Conservation (phyloP, 169 alveolate species). For the Eimeria necatrix region DNA sequence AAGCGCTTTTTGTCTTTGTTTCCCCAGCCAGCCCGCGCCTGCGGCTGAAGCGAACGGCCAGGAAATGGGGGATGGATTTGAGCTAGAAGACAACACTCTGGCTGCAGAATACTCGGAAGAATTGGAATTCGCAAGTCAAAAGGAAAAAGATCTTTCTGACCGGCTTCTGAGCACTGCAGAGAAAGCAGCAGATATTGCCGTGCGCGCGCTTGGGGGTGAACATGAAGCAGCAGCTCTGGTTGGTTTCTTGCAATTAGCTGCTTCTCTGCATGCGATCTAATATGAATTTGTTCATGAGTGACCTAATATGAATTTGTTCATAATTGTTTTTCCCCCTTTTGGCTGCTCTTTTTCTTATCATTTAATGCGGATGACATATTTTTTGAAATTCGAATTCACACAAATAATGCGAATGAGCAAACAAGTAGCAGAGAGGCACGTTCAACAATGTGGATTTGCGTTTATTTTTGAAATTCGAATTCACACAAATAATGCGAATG, state of each 20-base stretch:
- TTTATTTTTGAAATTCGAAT: too few species aligned
- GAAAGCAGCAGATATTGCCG: slow-evolving; percentile 64
- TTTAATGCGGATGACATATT: too few species aligned
- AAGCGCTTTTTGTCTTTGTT: neutral
- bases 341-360: too few species aligned
- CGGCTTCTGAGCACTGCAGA: slow-evolving; percentile 33
- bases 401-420: too few species aligned
- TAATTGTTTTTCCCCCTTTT: too few species aligned
- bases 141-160: neutral
- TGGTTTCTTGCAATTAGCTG: neutral
- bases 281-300: neutral
- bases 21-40: slow-evolving; percentile 22
- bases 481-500: too few species aligned
- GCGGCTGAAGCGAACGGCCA: slow-evolving; percentile 17
- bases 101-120: slow-evolving; percentile 29
- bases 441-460: too few species aligned
- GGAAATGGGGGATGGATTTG: slow-evolving; percentile 17
- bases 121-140: neutral
- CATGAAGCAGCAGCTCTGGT: slow-evolving; percentile 69
- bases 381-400: too few species aligned
- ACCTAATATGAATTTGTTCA: neutral
- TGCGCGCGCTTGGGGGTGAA: slow-evolving; percentile 56
- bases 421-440: too few species aligned
- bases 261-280: neutral
- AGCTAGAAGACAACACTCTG: neutral